Evolutionary conservation across 1,284 basidiomycete species (phyloP).

Genomic region (Leucoagaricus sp.): DNA sequence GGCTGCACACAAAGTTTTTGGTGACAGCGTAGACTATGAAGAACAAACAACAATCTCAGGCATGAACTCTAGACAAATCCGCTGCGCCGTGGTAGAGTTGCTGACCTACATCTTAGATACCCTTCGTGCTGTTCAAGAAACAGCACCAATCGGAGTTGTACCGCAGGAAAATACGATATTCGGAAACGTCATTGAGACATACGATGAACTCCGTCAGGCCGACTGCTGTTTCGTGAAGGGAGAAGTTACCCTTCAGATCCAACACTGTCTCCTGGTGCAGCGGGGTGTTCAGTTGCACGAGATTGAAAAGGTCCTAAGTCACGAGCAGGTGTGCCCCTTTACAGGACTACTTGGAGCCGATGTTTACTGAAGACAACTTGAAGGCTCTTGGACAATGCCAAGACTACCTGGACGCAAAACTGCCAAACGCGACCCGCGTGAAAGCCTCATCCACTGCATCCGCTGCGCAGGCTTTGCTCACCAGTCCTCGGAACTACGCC

Average conservation of each 20-base stretch:
- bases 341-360: not conserved
- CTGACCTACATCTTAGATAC: slow-evolving; percentile 46
- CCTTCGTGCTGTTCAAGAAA: slow-evolving; percentile 44
- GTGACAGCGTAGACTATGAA: slow-evolving; percentile 49
- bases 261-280: slow-evolving; percentile 66
- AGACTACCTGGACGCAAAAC: slow-evolving; percentile 49
- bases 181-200: slow-evolving; percentile 74
- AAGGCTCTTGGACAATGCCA: slow-evolving; percentile 81
- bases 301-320: slow-evolving; percentile 63
- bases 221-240: slow-evolving; percentile 57
- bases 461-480: slow-evolving; percentile 58
- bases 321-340: slow-evolving; percentile 62
- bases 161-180: slow-evolving; percentile 79
- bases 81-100: not conserved
- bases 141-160: slow-evolving; percentile 50
- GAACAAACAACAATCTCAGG: slow-evolving; percentile 59
- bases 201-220: slow-evolving; percentile 55
- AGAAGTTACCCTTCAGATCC: slow-evolving; percentile 57
- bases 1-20: slow-evolving; percentile 65
- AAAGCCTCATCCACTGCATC: slow-evolving; percentile 68
- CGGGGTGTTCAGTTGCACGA: slow-evolving; percentile 53
- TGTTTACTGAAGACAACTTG: not conserved
- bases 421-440: slow-evolving; percentile 53
- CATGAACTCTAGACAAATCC: slow-evolving; percentile 21
- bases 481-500: slow-evolving; percentile 49